Evolutionary conservation across 192 early-diverging fungal species (phyloP).

Genomic region (Rhizophagus clarus): DNA sequence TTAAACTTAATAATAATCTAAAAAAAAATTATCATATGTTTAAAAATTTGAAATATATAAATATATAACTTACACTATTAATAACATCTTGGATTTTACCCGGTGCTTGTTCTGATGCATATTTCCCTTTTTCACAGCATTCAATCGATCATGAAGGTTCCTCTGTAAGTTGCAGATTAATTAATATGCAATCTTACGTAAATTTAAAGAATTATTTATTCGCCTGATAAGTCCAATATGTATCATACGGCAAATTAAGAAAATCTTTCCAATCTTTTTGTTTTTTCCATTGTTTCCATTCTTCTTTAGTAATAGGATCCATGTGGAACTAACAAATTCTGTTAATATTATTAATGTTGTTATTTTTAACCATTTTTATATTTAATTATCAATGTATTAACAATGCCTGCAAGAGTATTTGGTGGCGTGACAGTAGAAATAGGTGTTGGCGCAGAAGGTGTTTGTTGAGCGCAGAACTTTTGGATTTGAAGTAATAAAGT

Average conservation of each 20-base stretch:
- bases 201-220: not conserved
- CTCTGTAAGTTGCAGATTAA: not conserved
- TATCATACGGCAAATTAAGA: not conserved
- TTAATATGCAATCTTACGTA: not conserved
- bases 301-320: slow-evolving; percentile 8
- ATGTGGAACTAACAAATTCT: not conserved
- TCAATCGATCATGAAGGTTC: not conserved
- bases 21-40: too few species aligned
- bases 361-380: not conserved
- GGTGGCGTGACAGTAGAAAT: not conserved
- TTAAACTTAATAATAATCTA: too few species aligned
- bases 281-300: not conserved
- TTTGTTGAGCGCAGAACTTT: not conserved
- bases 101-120: not conserved
- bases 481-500: too few species aligned
- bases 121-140: not conserved
- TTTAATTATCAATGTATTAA: not conserved
- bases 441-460: not conserved
- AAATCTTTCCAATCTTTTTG: not conserved
- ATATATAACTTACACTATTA: not conserved
- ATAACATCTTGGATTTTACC: not conserved
- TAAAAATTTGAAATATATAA: too few species aligned
- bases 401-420: not conserved
- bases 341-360: not conserved
- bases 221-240: not conserved